A percentile compares a stretch with the other conserved stretches of the same genome.
phyloP scores from a whole-genome alignment of 2,329 filamentous ascomycete species.

The Coniochaeta pulveracea region DNA sequence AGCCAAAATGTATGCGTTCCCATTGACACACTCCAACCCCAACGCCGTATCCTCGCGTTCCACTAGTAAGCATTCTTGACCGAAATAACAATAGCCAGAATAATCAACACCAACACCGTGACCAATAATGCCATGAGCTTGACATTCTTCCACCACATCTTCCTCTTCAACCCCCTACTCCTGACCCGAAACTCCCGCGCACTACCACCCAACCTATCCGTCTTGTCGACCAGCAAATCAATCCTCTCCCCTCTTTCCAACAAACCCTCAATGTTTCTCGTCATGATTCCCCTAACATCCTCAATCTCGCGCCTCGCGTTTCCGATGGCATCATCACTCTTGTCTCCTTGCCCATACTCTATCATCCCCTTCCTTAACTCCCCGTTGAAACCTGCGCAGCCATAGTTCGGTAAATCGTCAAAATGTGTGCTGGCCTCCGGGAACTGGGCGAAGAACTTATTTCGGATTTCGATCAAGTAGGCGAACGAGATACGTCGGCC shows the following conservation, averaged over 20 bases:
- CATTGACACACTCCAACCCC: neutral
- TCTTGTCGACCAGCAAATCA: conserved; percentile 92
- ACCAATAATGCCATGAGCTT: conserved; percentile 77
- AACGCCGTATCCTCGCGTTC: neutral
- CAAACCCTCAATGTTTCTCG: conserved; percentile 83
- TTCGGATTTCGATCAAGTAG: conserved; percentile 83
- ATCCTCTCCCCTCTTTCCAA: conserved; percentile 87
- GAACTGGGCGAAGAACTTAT: conserved; percentile 69
- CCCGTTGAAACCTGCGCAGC: conserved; percentile 76
- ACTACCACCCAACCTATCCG: conserved; percentile 77
- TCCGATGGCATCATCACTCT: conserved; percentile 62
- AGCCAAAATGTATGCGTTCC: no score
- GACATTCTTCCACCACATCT: conserved; percentile 99
- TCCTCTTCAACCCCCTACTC: conserved; percentile 72
- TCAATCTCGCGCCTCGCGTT: conserved; percentile 87
- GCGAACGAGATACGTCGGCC: conserved; percentile 87
- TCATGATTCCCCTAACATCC: conserved; percentile 87
- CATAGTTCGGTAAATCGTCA: conserved; percentile 71
- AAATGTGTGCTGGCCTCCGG: conserved; percentile 59
- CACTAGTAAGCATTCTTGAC: conserved; percentile 27
- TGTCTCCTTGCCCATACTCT: conserved; percentile 69
- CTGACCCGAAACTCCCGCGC: conserved; percentile 84
- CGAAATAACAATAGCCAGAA: conserved; percentile 43
- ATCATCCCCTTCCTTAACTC: conserved; percentile 69
- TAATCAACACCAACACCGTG: conserved; percentile 53